Evolutionary conservation across 495 filamentous ascomycete species (phyloP).

Genomic region (Aspergillus affinis): DNA sequence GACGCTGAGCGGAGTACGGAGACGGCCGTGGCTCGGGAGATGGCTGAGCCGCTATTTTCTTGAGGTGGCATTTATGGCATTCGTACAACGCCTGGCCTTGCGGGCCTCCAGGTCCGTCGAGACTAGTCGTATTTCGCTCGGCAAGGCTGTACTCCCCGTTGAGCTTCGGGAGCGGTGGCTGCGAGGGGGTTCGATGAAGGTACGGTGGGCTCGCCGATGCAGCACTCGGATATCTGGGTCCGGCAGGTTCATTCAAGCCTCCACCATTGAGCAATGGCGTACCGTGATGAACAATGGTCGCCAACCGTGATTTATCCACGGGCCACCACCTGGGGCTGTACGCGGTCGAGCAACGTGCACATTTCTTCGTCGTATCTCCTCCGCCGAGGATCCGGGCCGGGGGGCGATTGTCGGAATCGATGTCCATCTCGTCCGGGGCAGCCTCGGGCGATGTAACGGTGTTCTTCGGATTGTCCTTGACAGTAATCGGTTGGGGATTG

Average conservation of each 20-base stretch:
- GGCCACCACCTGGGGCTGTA: constrained; percentile 49
- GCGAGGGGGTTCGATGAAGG: constrained; percentile 24
- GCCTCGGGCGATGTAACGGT: constrained; percentile 28
- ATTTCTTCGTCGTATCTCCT: constrained; percentile 30
- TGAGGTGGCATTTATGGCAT: constrained; percentile 56
- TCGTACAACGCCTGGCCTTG: constrained; percentile 29
- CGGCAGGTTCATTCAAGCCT: constrained; percentile 20
- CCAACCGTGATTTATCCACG: constrained; percentile 26
- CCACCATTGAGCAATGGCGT: constrained; percentile 35
- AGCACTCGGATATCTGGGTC: constrained; percentile 11
- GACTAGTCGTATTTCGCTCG: constrained; percentile 12
- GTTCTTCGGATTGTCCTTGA: constrained; percentile 34
- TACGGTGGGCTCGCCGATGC: constrained; percentile 30
- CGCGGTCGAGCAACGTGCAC: constrained; percentile 38
- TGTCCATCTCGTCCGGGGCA: constrained; percentile 35
- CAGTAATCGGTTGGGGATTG: constrained; percentile 17
- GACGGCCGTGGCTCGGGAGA: constrained; percentile 39
- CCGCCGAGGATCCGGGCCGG: constrained; percentile 17
- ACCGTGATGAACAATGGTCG: constrained; percentile 18
- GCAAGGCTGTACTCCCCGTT: constrained; percentile 31
- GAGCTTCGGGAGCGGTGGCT: constrained; percentile 26
- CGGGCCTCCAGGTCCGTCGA: constrained; percentile 10
- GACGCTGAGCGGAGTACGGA: constrained; percentile 33
- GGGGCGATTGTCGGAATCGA: constrained; percentile 33
- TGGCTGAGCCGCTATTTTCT: constrained; percentile 35